phyloP scores from a whole-genome alignment of 352 stramenopile species.

The Pilasporangium apinafurcum region DNA sequence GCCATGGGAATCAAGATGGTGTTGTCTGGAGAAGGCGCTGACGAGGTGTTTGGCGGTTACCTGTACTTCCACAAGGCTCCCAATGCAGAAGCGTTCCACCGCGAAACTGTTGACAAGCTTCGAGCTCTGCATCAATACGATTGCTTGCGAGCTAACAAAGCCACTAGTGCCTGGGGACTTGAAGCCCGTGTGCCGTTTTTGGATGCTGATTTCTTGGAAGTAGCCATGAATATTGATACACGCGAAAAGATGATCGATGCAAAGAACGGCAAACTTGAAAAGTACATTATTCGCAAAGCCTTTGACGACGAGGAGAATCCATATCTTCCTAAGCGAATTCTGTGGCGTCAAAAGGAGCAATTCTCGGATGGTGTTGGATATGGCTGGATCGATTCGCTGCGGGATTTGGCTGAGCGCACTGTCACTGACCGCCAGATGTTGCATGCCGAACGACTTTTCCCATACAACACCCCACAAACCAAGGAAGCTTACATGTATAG shows the following conservation, averaged over 20 bases:
- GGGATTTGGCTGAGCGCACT: constrained; percentile 91
- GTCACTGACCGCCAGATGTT: constrained; percentile 96
- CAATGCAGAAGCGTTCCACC: constrained; percentile 90
- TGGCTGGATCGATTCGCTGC: constrained; percentile 97
- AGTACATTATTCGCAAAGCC: constrained; percentile 98
- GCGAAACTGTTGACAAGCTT: constrained; percentile 94
- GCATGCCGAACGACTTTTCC: constrained; percentile 93
- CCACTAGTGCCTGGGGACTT: constrained; percentile 97
- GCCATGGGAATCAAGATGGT: constrained; percentile 99
- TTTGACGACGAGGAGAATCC: constrained; percentile 97
- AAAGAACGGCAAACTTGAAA: constrained; percentile 94
- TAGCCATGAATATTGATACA: constrained; percentile 98
- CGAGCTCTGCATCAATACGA: constrained; percentile 97
- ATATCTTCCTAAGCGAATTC: constrained; percentile 96
- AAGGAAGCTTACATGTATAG: constrained; percentile 97
- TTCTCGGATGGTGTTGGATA: constrained; percentile 99
- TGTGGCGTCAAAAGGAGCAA: constrained; percentile 99
- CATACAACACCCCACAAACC: constrained; percentile 97
- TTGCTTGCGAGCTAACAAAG: constrained; percentile 98
- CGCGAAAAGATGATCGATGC: constrained; percentile 96
- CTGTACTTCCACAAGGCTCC: constrained; percentile 99
- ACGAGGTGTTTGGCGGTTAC: constrained; percentile 98
- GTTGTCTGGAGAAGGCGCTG: constrained; percentile 95
- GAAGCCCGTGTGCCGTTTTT: constrained; percentile 98
- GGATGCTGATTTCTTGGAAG: constrained; percentile 96